Evolutionary conservation across 305 asterid genomes (phyloP).

Genomic region (Fraxinus greggii): DNA sequence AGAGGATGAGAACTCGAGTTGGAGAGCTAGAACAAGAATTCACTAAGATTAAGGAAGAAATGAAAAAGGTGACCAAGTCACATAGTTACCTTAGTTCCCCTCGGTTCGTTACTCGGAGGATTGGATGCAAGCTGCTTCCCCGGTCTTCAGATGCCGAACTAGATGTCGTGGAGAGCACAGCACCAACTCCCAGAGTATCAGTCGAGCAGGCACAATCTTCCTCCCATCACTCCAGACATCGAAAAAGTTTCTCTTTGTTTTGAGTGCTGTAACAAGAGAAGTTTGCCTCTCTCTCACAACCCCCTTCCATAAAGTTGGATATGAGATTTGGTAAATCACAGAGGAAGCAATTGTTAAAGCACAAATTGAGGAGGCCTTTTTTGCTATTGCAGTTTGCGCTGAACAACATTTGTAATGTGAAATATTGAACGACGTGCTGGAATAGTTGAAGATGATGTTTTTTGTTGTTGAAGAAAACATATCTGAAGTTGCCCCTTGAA

Average conservation of each 20-base stretch:
- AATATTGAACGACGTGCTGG: not conserved
- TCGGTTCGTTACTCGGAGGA: slow-evolving; percentile 36
- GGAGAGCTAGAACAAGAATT: slow-evolving; percentile 88
- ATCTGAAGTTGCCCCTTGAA: not conserved
- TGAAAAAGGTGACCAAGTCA: slow-evolving; percentile 74
- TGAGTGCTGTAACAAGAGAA: slow-evolving; percentile 26
- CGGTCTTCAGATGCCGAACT: slow-evolving; percentile 49
- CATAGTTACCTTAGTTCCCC: slow-evolving; percentile 65
- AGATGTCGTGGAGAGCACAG: slow-evolving; percentile 54
- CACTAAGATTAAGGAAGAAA: slow-evolving; percentile 63
- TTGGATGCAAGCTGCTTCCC: slow-evolving; percentile 59
- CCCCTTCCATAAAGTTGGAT: not conserved
- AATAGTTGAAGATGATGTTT: not conserved
- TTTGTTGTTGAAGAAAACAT: slow-evolving; percentile 1
- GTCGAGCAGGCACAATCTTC: slow-evolving; percentile 46
- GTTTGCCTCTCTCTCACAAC: not conserved
- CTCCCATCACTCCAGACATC: slow-evolving; percentile 39
- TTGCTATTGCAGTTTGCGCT: not conserved
- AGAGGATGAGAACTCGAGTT: slow-evolving; percentile 77
- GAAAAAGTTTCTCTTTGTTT: slow-evolving; percentile 56
- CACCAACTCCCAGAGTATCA: slow-evolving; percentile 61
- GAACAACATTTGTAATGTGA: not conserved
- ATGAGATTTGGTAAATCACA: not conserved
- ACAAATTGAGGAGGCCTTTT: not conserved
- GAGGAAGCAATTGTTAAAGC: slow-evolving; percentile 6